phyloP scores from a whole-genome alignment of 768 basidiomycete species.

The Coprinopsis marcescibilis region DNA sequence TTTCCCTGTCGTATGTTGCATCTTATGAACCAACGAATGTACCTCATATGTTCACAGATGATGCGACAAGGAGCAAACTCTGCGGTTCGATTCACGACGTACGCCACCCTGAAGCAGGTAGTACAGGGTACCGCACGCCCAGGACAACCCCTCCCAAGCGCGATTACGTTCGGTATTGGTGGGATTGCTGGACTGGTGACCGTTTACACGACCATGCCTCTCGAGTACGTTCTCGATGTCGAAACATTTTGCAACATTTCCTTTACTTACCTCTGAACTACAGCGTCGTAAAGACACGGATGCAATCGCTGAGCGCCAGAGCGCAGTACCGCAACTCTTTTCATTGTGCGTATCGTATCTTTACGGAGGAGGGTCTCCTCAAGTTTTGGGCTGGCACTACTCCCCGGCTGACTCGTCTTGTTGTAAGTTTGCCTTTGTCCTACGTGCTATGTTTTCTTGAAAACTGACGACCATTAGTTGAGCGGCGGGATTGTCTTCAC shows the following conservation, averaged over 20 bases:
- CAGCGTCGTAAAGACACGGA: slow-evolving; percentile 95
- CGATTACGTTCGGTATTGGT: slow-evolving; percentile 92
- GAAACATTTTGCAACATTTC: background rate
- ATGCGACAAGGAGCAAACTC: slow-evolving; percentile 98
- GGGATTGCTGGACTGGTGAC: slow-evolving; percentile 92
- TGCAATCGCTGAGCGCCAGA: slow-evolving; percentile 87
- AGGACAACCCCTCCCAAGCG: slow-evolving; percentile 77
- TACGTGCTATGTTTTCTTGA: background rate
- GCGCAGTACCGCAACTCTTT: slow-evolving; percentile 88
- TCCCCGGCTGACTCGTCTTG: slow-evolving; percentile 77
- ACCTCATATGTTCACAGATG: slow-evolving; percentile 49
- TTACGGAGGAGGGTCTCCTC: slow-evolving; percentile 87
- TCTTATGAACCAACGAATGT: slow-evolving; percentile 2
- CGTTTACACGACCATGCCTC: slow-evolving; percentile 84
- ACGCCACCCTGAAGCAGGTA: slow-evolving; percentile 89
- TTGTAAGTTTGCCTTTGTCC: slow-evolving; percentile 46
- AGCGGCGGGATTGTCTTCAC: slow-evolving; percentile 93
- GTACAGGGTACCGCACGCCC: slow-evolving; percentile 80
- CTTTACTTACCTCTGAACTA: background rate
- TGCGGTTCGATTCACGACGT: slow-evolving; percentile 92
- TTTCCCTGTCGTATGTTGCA: slow-evolving; percentile 77
- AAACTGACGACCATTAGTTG: slow-evolving; percentile 41
- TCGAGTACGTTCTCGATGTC: slow-evolving; percentile 65
- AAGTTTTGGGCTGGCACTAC: slow-evolving; percentile 98
- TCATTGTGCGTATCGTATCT: slow-evolving; percentile 92